Percentiles rank a stretch among this genome's conserved stretches.
phyloP scores from a whole-genome alignment of 306 rosid species.

The Fagus sylvatica region DNA sequence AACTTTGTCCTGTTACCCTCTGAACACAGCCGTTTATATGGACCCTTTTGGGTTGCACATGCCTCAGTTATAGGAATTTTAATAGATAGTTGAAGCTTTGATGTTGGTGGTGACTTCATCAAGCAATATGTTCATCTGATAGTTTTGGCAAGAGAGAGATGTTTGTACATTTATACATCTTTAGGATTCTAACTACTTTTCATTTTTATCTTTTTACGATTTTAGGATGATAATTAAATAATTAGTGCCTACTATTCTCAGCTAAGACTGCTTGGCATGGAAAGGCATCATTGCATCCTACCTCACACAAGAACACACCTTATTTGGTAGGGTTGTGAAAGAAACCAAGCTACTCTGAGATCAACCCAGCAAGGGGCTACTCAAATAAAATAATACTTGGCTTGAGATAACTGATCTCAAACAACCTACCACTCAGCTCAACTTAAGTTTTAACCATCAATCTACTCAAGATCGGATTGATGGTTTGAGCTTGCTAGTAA shows the following conservation, averaged over 20 bases:
- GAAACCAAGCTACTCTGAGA: background rate
- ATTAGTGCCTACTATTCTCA: background rate
- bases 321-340: no score
- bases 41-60: background rate
- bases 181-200: background rate
- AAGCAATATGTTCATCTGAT: background rate
- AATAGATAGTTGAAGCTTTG: conserved; percentile 22
- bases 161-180: background rate
- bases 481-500: background rate
- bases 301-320: no score
- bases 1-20: conserved; percentile 8
- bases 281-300: background rate
- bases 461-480: background rate
- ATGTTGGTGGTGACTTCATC: background rate
- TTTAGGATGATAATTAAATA: background rate
- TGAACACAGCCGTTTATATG: conserved; percentile 6
- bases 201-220: background rate
- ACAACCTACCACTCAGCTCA: background rate
- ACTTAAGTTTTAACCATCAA: background rate
- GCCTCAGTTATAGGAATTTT: conserved; percentile 17
- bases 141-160: background rate
- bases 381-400: background rate
- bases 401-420: background rate
- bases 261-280: background rate
- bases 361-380: background rate